Conservation (phyloP, 2,329 filamentous ascomycete genomes). For the Paecilomyces dactylethromorphus region DNA sequence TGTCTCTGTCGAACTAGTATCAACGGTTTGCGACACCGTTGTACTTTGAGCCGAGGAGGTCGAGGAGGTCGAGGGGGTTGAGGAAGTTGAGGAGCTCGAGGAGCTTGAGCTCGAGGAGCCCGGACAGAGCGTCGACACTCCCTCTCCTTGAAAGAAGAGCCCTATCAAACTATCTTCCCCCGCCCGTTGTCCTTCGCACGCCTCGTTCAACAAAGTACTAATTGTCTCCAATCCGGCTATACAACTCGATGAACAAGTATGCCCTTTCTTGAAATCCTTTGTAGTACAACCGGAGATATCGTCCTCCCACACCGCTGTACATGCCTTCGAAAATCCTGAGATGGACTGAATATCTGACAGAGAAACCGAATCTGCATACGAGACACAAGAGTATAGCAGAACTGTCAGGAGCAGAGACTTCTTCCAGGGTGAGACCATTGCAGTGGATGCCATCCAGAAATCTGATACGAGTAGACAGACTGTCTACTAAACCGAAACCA, state of each 20-base stretch:
- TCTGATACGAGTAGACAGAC: neutral
- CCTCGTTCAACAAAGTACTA: neutral
- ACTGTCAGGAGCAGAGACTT: neutral
- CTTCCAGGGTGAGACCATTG: neutral
- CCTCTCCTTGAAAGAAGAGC: constrained; percentile 1
- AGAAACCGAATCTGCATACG: neutral
- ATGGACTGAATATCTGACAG: constrained; percentile 1
- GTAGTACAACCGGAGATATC: neutral
- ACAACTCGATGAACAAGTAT: neutral
- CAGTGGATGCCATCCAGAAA: neutral
- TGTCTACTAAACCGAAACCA: neutral
- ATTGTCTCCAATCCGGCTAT: neutral
- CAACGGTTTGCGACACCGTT: neutral
- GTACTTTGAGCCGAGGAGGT: neutral
- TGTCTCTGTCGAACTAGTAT: neutral
- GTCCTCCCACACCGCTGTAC: neutral
- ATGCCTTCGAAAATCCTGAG: neutral
- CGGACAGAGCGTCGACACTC: constrained; percentile 2
- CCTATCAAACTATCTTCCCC: constrained; percentile 1
- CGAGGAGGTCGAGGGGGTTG: too few relatives aligned
- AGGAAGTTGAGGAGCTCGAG: too few relatives aligned
- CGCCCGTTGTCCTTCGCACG: neutral
- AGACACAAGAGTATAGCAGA: neutral
- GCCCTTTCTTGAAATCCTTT: constrained; percentile 1
- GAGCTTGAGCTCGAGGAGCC: neutral